Evolutionary conservation across 2,329 filamentous ascomycete species (phyloP).

Genomic region (Onygenales sp.): DNA sequence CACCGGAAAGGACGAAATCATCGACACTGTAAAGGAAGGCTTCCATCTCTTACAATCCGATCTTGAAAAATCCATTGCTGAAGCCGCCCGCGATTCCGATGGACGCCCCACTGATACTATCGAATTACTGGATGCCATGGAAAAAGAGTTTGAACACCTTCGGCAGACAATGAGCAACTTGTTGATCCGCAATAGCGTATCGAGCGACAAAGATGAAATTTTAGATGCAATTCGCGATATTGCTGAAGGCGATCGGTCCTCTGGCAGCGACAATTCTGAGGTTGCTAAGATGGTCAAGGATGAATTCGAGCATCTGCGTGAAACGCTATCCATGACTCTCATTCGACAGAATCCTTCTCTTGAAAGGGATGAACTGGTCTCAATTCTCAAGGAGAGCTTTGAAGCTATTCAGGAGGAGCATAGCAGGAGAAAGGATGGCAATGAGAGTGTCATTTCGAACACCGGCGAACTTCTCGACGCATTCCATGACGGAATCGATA

Average conservation of each 20-base stretch:
- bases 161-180: constrained; percentile 66
- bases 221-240: constrained; percentile 50
- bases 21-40: constrained; percentile 49
- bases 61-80: constrained; percentile 43
- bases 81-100: constrained; percentile 26
- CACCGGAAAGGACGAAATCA: constrained; percentile 65
- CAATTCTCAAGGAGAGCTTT: constrained; percentile 34
- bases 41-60: constrained; percentile 52
- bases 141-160: constrained; percentile 72
- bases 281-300: constrained; percentile 43
- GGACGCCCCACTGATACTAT: constrained; percentile 48
- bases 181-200: constrained; percentile 50
- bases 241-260: constrained; percentile 30
- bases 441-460: constrained; percentile 43
- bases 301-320: constrained; percentile 53
- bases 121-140: constrained; percentile 63
- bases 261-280: constrained; percentile 32
- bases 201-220: constrained; percentile 51
- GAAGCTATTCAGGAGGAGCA: constrained; percentile 42
- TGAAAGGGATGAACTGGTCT: constrained; percentile 59
- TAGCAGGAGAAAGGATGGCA: constrained; percentile 43
- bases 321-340: constrained; percentile 45
- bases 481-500: constrained; percentile 61
- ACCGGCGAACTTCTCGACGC: constrained; percentile 52
- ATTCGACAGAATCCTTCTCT: constrained; percentile 35